A percentile compares a stretch with the other conserved stretches of the same genome.
These are phyloP conservation scores for Sphaerosporella brunnea DNA, from an alignment of 495 filamentous ascomycete genomes.

Conservation along the genomic window DNA sequence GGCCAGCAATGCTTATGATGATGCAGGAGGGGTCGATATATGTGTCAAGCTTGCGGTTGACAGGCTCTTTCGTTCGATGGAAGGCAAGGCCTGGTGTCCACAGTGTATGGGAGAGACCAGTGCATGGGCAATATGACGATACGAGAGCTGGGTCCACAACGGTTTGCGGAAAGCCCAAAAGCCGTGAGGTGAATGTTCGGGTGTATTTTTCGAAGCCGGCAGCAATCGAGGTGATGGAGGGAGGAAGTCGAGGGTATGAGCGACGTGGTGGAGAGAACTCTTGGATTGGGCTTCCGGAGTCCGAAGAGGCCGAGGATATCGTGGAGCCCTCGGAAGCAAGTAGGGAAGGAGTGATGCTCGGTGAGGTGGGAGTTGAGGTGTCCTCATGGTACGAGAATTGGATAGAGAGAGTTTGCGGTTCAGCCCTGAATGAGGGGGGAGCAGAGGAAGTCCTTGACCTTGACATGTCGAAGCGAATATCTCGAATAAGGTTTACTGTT, in stretches of 20 bases:
- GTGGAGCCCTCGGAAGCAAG: background rate
- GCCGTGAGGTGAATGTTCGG: background rate
- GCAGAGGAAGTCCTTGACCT: too few species aligned
- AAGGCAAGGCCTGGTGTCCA: background rate
- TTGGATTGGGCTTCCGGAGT: background rate
- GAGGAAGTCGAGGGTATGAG: background rate
- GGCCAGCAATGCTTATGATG: background rate
- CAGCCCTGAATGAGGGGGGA: too few species aligned
- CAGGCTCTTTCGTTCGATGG: too few species aligned
- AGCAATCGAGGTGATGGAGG: background rate
- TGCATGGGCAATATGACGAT: background rate
- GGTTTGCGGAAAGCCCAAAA: background rate
- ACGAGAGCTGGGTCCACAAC: background rate
- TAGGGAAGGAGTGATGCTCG: background rate
- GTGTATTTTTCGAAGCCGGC: background rate
- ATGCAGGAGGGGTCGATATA: constrained; percentile 1
- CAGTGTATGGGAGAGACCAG: background rate
- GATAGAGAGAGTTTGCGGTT: too few species aligned
- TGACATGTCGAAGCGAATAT: too few species aligned
- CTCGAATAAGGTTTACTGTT: too few species aligned
- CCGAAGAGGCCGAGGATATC: background rate
- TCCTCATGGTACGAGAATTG: too few species aligned
- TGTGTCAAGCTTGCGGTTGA: background rate
- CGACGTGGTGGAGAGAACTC: background rate
- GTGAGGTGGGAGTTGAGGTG: too few species aligned